Conservation (phyloP, 108 stramenopile species). For the Ochromonas danica region DNA sequence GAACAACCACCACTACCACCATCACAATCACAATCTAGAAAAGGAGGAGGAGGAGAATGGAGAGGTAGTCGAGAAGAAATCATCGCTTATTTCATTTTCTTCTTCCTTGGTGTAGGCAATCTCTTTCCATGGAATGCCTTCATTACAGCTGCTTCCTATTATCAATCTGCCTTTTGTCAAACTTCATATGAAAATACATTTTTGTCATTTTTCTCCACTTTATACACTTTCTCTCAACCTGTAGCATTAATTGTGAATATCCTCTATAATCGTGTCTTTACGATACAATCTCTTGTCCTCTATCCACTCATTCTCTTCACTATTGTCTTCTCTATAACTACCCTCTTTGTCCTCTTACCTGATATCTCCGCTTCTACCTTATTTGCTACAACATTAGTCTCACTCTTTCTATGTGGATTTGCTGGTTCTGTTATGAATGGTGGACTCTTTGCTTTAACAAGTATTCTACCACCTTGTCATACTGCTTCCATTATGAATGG, state of each 20-base stretch:
- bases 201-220: constrained; percentile 34
- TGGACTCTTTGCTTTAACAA: constrained; percentile 29
- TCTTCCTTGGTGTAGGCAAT: constrained; percentile 39
- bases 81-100: constrained; percentile 36
- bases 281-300: constrained; percentile 8
- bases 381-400: constrained; percentile 19
- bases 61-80: too few species aligned
- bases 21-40: too few species aligned
- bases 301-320: constrained; percentile 25
- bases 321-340: constrained; percentile 28
- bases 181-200: constrained; percentile 33
- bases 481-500: constrained; percentile 29
- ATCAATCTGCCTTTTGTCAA: constrained; percentile 1
- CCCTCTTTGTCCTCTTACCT: constrained; percentile 21
- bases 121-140: constrained; percentile 47
- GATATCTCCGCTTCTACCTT: neutral
- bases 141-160: constrained; percentile 42
- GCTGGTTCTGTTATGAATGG: constrained; percentile 35
- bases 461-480: constrained; percentile 18
- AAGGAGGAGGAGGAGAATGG: too few species aligned
- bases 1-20: too few species aligned
- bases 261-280: constrained; percentile 20
- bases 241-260: constrained; percentile 26
- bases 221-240: constrained; percentile 34
- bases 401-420: constrained; percentile 27